These are phyloP conservation scores for Cantharellus anzutake DNA, from an alignment of 768 basidiomycete genomes.

Conservation along the genomic window DNA sequence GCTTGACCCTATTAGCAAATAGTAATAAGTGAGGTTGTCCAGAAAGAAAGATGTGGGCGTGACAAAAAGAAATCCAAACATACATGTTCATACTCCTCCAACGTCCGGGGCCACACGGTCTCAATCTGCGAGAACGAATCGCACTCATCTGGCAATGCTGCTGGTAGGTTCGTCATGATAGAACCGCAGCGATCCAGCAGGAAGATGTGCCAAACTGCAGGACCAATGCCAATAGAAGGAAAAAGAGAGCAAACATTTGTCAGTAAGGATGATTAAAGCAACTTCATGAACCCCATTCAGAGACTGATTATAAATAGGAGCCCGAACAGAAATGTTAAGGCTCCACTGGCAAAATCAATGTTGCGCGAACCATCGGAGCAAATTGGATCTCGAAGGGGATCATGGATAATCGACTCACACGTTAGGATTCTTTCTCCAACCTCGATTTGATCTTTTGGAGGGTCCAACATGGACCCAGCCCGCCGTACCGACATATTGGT, in stretches of 20 bases:
- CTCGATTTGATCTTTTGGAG: constrained; percentile 2
- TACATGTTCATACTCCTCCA: constrained; percentile 9
- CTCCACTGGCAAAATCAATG: background rate
- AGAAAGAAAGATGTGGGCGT: background rate
- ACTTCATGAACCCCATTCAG: background rate
- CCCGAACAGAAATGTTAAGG: too few relatives aligned
- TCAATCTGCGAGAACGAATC: constrained; percentile 2
- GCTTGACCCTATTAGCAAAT: background rate
- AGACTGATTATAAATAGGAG: background rate
- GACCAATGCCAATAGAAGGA: background rate
- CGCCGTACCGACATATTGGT: constrained; percentile 9
- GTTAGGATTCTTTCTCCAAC: constrained; percentile 8
- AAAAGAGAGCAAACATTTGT: background rate
- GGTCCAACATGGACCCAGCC: constrained; percentile 1
- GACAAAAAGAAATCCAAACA: background rate
- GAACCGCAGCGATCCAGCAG: background rate
- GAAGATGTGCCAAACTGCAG: background rate
- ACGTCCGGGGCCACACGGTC: constrained; percentile 8
- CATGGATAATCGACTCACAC: background rate
- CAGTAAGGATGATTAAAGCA: background rate
- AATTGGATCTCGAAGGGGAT: background rate
- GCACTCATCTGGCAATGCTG: constrained; percentile 2
- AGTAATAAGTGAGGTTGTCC: background rate
- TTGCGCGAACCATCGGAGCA: background rate
- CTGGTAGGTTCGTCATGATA: constrained; percentile 2